phyloP scores from a whole-genome alignment of 139 green algal species.

The Chlorella vulgaris region DNA sequence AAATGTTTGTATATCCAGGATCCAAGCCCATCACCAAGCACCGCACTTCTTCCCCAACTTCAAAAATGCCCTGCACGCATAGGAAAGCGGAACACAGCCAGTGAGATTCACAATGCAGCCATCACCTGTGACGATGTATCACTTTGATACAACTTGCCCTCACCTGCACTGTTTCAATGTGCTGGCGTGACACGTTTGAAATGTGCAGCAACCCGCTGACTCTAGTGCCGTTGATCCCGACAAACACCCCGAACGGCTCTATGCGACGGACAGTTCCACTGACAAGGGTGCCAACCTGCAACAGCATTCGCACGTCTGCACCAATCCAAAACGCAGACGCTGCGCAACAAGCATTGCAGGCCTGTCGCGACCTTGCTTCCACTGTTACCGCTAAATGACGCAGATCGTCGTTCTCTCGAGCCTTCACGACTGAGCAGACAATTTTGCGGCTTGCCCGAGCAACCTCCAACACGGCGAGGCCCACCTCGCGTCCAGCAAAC shows the following conservation, averaged over 20 bases:
- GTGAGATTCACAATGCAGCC: not conserved
- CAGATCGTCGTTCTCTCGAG: constrained; percentile 38
- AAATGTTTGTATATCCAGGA: constrained; percentile 53
- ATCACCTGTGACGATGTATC: not conserved
- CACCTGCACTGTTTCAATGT: constrained; percentile 39
- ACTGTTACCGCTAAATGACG: constrained; percentile 23
- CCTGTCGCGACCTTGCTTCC: not conserved
- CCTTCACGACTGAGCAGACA: constrained; percentile 30
- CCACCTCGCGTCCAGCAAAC: constrained; percentile 21
- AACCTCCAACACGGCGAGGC: constrained; percentile 34
- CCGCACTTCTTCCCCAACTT: constrained; percentile 56
- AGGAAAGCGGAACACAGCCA: not conserved
- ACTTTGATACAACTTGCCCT: not conserved
- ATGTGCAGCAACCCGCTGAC: constrained; percentile 66
- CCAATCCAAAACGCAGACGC: not conserved
- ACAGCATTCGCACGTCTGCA: too few relatives aligned
- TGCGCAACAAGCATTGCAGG: not conserved
- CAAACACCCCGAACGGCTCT: constrained; percentile 60
- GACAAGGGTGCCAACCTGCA: constrained; percentile 45
- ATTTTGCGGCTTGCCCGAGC: constrained; percentile 18
- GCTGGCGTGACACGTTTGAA: constrained; percentile 56
- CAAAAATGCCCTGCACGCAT: constrained; percentile 52
- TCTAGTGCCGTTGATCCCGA: constrained; percentile 58
- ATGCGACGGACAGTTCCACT: constrained; percentile 54
- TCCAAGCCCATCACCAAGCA: constrained; percentile 66